Base-by-base conservation (phyloP, 371 early-diverging fungal species). In the Circinella minor region DNA sequence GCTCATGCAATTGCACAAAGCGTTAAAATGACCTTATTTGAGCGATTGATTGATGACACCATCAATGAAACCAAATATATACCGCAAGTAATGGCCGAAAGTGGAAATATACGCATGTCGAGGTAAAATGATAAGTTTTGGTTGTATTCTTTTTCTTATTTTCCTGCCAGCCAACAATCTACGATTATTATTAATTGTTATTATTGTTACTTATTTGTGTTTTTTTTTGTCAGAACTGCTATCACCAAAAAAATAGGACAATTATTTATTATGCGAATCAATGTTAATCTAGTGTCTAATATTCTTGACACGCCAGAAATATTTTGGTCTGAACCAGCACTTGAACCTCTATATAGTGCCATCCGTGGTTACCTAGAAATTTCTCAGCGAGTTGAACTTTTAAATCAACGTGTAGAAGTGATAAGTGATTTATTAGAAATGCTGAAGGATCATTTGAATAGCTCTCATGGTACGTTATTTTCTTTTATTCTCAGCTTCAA, bases 291-390 rank as follows among this genome's bases (percentile, higher is more conserved):
- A 18, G 95, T 96, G 15, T 88, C 88, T 54, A 92, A 93, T 63
- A 90, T 94, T 17, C 81, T 95, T 68, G 94, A 95, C 74, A 91
- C 91, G 38, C 96, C 95, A 43, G 95, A 96, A 71, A 90, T 94
- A 51, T 95, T 95, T 67, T 94, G 94, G 94, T 91, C 92, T 13
- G 93, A 94, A 67, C 94, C 94, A 7, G 85, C 91, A 14, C 79
- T 94, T 51, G 91, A 93, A 69, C 94, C 93, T 13, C 71, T 95
- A 37, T 95, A 94, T 65, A 84, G 85, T 68, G 92, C 93, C 4
- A 91, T 92, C 39, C 83, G 94, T 63, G 90, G 91, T 27, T 91
- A 91, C 63, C 79, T 95, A 36, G 96, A 96, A 77, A 95, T 96
- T 37, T 88, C 91, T 10, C 95, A 94, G 75, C 87, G 96, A 46